Evolutionary conservation across 2,329 filamentous ascomycete species (phyloP).

Genomic region (Byssothecium circinans): DNA sequence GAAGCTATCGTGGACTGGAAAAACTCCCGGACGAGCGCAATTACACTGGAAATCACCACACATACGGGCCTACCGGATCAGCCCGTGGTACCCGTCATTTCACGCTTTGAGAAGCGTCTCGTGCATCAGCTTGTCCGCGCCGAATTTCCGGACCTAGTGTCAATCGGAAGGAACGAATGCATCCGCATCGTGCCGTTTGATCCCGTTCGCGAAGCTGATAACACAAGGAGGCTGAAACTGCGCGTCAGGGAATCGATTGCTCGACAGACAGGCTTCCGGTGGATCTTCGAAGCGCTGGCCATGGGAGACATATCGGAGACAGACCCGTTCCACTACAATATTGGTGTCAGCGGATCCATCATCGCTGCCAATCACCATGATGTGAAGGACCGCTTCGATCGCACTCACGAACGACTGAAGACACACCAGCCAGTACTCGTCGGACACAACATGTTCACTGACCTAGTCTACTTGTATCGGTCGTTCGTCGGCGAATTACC

Average conservation of each 20-base stretch:
- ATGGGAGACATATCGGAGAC: constrained; percentile 41
- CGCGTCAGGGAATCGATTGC: constrained; percentile 46
- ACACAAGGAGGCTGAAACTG: constrained; percentile 39
- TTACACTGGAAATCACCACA: constrained; percentile 32
- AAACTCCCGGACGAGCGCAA: constrained; percentile 3
- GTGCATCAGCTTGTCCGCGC: constrained; percentile 67
- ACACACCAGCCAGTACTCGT: constrained; percentile 56
- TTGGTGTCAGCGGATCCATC: constrained; percentile 37
- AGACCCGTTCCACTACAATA: constrained; percentile 41
- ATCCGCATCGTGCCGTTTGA: constrained; percentile 49
- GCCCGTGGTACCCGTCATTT: constrained; percentile 24
- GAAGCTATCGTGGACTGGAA: constrained; percentile 53
- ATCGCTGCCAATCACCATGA: constrained; percentile 41
- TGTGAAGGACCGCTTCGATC: constrained; percentile 42
- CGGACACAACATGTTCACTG: constrained; percentile 67
- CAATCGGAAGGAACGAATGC: constrained; percentile 47
- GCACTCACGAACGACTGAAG: constrained; percentile 48
- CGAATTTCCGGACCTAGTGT: constrained; percentile 56
- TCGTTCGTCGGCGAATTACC: constrained; percentile 64
- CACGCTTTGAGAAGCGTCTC: constrained; percentile 63
- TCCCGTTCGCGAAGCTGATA: constrained; percentile 47
- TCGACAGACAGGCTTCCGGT: constrained; percentile 53
- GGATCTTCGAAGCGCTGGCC: constrained; percentile 53
- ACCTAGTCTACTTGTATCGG: constrained; percentile 65
- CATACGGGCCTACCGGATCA: constrained; percentile 26